Conservation (phyloP, 2,329 filamentous ascomycete genomes). For the Ascochyta koolunga region DNA sequence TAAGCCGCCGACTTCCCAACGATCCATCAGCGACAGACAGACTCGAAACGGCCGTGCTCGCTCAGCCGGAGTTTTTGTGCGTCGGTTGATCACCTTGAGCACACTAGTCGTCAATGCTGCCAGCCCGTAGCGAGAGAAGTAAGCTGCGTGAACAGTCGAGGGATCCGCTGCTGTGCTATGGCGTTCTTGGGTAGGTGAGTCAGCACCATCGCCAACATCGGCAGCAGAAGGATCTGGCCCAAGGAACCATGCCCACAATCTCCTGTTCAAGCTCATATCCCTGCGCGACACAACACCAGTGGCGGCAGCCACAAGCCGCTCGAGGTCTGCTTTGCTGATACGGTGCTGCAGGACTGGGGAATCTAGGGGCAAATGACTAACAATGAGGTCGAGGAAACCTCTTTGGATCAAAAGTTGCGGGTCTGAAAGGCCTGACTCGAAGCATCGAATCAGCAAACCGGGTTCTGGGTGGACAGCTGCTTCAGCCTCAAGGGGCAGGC, state of each 20-base stretch:
- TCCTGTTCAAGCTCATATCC: slow-evolving; percentile 95
- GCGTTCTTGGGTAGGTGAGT: slow-evolving; percentile 55
- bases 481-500: slow-evolving; percentile 60
- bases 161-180: slow-evolving; percentile 53
- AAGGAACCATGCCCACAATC: slow-evolving; percentile 95
- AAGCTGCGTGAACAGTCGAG: slow-evolving; percentile 60
- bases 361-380: slow-evolving; percentile 85
- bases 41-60: slow-evolving; percentile 86
- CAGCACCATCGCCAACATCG: slow-evolving; percentile 41
- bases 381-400: slow-evolving; percentile 90
- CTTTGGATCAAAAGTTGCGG: slow-evolving; percentile 90
- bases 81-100: slow-evolving; percentile 73
- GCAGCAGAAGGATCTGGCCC: slow-evolving; percentile 69
- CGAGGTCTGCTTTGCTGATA: slow-evolving; percentile 76
- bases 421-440: slow-evolving; percentile 86
- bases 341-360: slow-evolving; percentile 78
- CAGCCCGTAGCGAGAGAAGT: slow-evolving; percentile 83
- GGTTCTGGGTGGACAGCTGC: slow-evolving; percentile 89
- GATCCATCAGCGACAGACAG: slow-evolving; percentile 94
- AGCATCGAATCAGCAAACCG: slow-evolving; percentile 86
- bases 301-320: slow-evolving; percentile 81
- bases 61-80: slow-evolving; percentile 64
- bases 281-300: slow-evolving; percentile 85
- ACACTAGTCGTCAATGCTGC: slow-evolving; percentile 75
- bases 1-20: slow-evolving; percentile 93